Conservation (phyloP, 2,329 filamentous ascomycete genomes). For the Pseudocercospora fijiensis region DNA sequence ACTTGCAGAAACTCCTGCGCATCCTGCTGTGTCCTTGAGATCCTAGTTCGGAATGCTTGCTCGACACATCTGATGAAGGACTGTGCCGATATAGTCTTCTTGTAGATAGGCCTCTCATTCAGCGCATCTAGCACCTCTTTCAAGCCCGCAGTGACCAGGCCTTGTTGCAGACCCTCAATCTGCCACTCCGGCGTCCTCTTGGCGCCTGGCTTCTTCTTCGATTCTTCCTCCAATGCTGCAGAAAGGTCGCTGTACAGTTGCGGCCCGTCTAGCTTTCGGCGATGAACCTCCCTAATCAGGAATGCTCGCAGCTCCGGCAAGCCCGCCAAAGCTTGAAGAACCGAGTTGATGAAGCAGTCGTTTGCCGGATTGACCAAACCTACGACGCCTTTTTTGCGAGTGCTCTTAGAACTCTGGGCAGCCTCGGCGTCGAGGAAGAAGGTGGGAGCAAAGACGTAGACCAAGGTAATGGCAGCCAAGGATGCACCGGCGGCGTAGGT, state of each 20-base stretch:
- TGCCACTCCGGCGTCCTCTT: constrained; percentile 47
- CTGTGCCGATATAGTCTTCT: constrained; percentile 88
- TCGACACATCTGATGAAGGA: constrained; percentile 82
- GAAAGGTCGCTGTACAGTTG: constrained; percentile 67
- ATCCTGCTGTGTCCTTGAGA: constrained; percentile 93
- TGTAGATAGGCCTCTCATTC: constrained; percentile 90
- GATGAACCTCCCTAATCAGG: constrained; percentile 85
- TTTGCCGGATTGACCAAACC: constrained; percentile 89
- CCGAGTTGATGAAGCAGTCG: constrained; percentile 81
- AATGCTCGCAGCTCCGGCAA: constrained; percentile 86
- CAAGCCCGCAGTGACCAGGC: constrained; percentile 78
- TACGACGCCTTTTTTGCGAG: constrained; percentile 81
- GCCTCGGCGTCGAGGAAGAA: constrained; percentile 88
- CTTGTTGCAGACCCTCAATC: constrained; percentile 66
- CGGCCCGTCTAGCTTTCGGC: constrained; percentile 74
- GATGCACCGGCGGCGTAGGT: constrained; percentile 95
- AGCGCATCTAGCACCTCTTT: constrained; percentile 90
- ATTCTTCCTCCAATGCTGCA: constrained; percentile 58
- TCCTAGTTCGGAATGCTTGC: constrained; percentile 80
- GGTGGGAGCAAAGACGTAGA: constrained; percentile 97
- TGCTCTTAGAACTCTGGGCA: constrained; percentile 54
- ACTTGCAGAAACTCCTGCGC: constrained; percentile 97
- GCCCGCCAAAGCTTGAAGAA: constrained; percentile 88
- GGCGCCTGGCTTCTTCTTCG: constrained; percentile 52
- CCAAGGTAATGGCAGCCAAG: constrained; percentile 87